Base-by-base conservation (phyloP, 768 basidiomycete species). In the Tricholoma sp. region DNA sequence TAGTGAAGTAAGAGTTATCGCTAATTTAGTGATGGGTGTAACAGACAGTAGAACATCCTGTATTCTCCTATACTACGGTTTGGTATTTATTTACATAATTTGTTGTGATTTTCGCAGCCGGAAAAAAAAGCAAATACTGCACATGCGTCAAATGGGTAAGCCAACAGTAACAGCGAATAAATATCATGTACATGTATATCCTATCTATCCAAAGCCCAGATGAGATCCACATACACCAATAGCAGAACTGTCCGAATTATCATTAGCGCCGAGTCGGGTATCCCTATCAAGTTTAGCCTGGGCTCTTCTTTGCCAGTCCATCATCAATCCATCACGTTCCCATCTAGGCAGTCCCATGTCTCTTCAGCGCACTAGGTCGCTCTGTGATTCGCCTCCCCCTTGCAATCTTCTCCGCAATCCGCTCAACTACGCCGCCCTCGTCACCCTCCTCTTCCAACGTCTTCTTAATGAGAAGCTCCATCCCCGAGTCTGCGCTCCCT, bases 401-500 rank as follows among this genome's bases (percentile, higher is more conserved):
- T 32, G 88, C 83, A 60, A 88, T 80, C 62, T 74, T 72, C 44
- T 87, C 86, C 57, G 86, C 85, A 55, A 89, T 66, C 60, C 76
- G 70, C 63, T 88, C 86, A 17, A 84, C 80, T 32, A 80, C 72
- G 49, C 74, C 80, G 0, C 75, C 80, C 3, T 73, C 76, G 39
- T 70, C 76, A 4, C 74, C 75, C 42, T 84, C 84, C 53, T 86
- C 86, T 54, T 83, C 80, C 58, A 89, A 66, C 60, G 82, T 78
- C 61, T 73, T 76, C 69, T 80, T 80, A 55, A 90, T 85, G 55
- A 87, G 66, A 55, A 77, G 76, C 64, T 91, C 88, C 84, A 85
- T 86, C 29, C 80, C 75, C 8, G 73, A 67, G 37, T 73, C 74
- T 33, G 68, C 69, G 20, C 78, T 75, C 8, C 64, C 65, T 15